These are phyloP conservation scores for Aspergillus flavus DNA, from an alignment of 2,329 filamentous ascomycete genomes.

Conservation along the genomic window DNA sequence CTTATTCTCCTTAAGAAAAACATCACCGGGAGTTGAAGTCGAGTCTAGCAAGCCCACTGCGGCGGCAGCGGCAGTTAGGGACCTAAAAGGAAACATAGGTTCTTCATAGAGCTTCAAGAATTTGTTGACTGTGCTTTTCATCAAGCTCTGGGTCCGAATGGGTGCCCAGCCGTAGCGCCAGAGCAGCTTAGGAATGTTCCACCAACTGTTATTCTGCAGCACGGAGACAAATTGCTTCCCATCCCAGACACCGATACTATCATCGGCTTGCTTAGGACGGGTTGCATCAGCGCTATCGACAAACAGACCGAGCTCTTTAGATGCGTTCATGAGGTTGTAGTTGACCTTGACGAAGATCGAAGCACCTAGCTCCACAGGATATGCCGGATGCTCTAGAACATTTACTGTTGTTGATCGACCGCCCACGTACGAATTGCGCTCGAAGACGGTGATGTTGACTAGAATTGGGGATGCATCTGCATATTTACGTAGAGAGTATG, in stretches of 20 bases:
- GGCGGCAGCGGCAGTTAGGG: conserved; percentile 68
- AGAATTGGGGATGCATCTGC: conserved; percentile 61
- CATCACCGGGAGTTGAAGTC: conserved; percentile 71
- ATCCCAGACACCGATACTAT: conserved; percentile 79
- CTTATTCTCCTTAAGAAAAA: conserved; percentile 69
- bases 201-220: conserved; percentile 69
- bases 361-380: conserved; percentile 82
- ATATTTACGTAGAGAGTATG: conserved; percentile 77
- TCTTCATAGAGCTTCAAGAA: conserved; percentile 81
- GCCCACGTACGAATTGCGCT: conserved; percentile 75
- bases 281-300: conserved; percentile 53
- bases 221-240: conserved; percentile 73
- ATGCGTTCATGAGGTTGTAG: conserved; percentile 75
- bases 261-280: conserved; percentile 48
- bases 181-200: conserved; percentile 75
- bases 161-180: conserved; percentile 86
- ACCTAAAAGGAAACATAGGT: conserved; percentile 82
- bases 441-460: conserved; percentile 84
- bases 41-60: conserved; percentile 67
- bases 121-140: conserved; percentile 68
- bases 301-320: conserved; percentile 69
- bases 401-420: conserved; percentile 86
- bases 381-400: conserved; percentile 66
- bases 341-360: conserved; percentile 91
- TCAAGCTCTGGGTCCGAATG: conserved; percentile 70